Base-by-base conservation (phyloP, 2,329 filamentous ascomycete species). In the Diaporthe sp. region DNA sequence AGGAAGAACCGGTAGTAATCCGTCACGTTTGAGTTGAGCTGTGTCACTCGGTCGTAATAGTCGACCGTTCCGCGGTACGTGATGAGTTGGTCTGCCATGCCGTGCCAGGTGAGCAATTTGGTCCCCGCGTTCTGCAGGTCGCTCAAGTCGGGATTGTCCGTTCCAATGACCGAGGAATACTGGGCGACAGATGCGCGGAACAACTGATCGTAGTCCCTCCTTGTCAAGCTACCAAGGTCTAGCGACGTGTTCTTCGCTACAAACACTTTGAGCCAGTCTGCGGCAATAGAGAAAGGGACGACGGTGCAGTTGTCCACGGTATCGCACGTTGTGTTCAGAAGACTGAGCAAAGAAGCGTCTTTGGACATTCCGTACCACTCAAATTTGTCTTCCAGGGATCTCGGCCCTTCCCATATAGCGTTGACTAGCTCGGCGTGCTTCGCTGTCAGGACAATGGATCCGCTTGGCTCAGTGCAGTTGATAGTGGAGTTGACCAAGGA, bases 1-100 rank as follows among this genome's bases (percentile, higher is more conserved):
- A 83, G 81, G 80, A 90, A 90, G 78, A 89, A 83, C 1, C 84
- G 80, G 81, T 89, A 91, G 79, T 89, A 88, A 15, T 88, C 86
- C 1, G 85, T 86, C 49, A 86, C 85, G 42, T 77, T 70, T 34
- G 76, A 80, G 84, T 89, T 86, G 0, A 83, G 85, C 4, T 80
- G 76, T 10, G 78, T 72, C 0, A 83, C 83, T n/a, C 79, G 79
- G 39, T 83, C 71, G 70, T 82, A 84, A 77, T 84, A 86, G 39
- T 81, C 75, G 9, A 80, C 75, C 3, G 82, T 82, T 2, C 80
- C 81, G 22, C 80, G 76, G 1, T 82, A 78, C 5, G 81, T 79
- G 25, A 87, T 81, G 1, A 84, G 47, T 3, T 81, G 81, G 77
- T 88, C 86, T 10, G 81, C 81, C 67, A 82, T 76, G 31, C 86